These are phyloP conservation scores for Nicotiana otophora DNA, from an alignment of 257 asterid genomes.

Conservation along the genomic window DNA sequence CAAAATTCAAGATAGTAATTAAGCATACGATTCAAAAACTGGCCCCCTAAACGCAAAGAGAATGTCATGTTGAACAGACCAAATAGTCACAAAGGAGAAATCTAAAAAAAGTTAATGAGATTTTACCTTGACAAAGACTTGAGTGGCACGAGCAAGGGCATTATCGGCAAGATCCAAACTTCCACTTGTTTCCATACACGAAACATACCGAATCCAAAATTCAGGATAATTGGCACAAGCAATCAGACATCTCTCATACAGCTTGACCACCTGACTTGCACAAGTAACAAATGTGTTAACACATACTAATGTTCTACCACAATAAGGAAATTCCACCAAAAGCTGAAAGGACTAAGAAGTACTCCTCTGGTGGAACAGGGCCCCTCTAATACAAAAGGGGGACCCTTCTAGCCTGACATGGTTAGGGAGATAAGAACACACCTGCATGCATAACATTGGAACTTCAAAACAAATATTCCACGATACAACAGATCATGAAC, in stretches of 20 bases:
- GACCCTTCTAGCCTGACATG: constrained; percentile 94
- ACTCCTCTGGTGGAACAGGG: constrained; percentile 84
- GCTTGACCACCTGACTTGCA: constrained; percentile 77
- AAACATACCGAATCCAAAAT: constrained; percentile 82
- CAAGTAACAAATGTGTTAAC: constrained; percentile 22
- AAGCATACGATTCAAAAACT: background rate
- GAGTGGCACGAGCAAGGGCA: constrained; percentile 97
- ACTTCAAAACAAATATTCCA: constrained; percentile 59
- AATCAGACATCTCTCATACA: constrained; percentile 89
- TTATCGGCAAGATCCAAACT: constrained; percentile 94
- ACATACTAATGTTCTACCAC: constrained; percentile 12
- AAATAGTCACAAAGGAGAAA: background rate
- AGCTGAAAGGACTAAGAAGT: constrained; percentile 30
- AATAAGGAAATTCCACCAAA: constrained; percentile 20
- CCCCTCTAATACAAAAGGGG: constrained; percentile 84
- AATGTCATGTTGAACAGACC: background rate
- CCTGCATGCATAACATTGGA: constrained; percentile 99
- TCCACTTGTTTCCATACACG: constrained; percentile 87
- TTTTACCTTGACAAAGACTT: constrained; percentile 82
- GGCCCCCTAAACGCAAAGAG: background rate
- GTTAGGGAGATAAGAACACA: constrained; percentile 96
- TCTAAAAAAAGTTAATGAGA: background rate
- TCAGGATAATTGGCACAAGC: constrained; percentile 99
- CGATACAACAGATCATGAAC: constrained; percentile 69
- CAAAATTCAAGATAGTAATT: background rate